Base-by-base conservation (phyloP, 495 filamentous ascomycete genomes). In the Corynascus novoguineensis region DNA sequence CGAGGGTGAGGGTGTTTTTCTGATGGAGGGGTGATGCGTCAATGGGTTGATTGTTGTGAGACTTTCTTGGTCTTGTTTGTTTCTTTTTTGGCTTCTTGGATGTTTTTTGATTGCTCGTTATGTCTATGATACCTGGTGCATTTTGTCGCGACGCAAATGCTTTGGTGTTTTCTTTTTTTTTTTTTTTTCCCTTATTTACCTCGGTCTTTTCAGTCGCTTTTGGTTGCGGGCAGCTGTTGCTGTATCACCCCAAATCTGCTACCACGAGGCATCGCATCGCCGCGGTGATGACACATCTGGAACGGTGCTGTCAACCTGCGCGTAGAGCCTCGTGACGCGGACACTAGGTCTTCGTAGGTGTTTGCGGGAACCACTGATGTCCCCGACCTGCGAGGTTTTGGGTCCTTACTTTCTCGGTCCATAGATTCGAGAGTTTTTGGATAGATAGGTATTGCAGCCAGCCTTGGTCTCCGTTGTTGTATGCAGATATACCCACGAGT, bases 1-100 rank as follows among this genome's bases (percentile, higher is more conserved):
- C n/a, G n/a, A 58, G 59, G 34, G 42, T 41, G 27, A 54, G 61
- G 50, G 8, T 67, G 51, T 68, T 58, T 61, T 58, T 63, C 6
- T 66, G 50, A 66, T 21, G 15, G 32, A n/a, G 1, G 17, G 6
- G 6, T 15, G 52, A 9, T 46, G n/a, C 29, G 7, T 14, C 14
- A n/a, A 24, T 47, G 49, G 37, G 41, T 19, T 31, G 19, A 41
- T 37, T 45, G 17, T n/a, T n/a, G n/a, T n/a, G n/a, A n/a, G n/a
- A n/a, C n/a, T n/a, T n/a, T n/a, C n/a, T n/a, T 8, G 17, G 42
- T 19, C 31, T 32, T 24, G 31, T 21, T 49, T 27, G 14, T 50
- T 46, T 27, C 22, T 21, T 22, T 29, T 31, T 48, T 45, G 21
- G 38, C 37, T 15, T 41, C 15, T 41, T 41, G 37, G 37, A 41